Conservation (phyloP, 192 early-diverging fungal genomes). For the Linnemannia elongata region DNA sequence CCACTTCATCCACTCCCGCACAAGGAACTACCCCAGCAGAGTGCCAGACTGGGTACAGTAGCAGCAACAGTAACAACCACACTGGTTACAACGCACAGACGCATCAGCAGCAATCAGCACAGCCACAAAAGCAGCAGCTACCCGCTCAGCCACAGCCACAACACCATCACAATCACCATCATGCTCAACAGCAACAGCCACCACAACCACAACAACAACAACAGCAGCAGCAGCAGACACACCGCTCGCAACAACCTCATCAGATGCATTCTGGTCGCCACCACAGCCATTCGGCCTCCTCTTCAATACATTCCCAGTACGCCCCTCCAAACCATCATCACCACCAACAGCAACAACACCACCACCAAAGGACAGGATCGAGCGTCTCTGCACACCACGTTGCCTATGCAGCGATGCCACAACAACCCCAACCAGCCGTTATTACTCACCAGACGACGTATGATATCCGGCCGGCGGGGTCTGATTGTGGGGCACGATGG, state of each 20-base stretch:
- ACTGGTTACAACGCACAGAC: neutral
- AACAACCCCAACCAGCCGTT: slow-evolving; percentile 46
- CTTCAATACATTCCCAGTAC: slow-evolving; percentile 42
- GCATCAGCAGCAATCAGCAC: neutral
- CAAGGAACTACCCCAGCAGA: slow-evolving; percentile 3
- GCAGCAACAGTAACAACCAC: neutral
- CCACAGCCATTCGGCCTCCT: slow-evolving; percentile 37
- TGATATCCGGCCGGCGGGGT: slow-evolving; percentile 33
- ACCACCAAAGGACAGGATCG: slow-evolving; percentile 33
- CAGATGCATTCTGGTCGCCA: slow-evolving; percentile 44
- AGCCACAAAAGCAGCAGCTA: neutral
- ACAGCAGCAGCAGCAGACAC: slow-evolving; percentile 17
- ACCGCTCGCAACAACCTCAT: neutral
- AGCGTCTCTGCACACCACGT: slow-evolving; percentile 40
- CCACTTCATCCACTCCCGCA: neutral
- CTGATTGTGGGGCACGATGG: slow-evolving; percentile 50
- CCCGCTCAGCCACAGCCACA: slow-evolving; percentile 11
- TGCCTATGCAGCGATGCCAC: slow-evolving; percentile 31
- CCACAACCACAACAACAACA: slow-evolving; percentile 27
- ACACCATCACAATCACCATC: slow-evolving; percentile 13
- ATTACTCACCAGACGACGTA: slow-evolving; percentile 48
- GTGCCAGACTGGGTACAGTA: slow-evolving; percentile 11
- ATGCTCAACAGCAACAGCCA: slow-evolving; percentile 9
- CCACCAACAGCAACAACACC: neutral
- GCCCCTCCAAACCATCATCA: slow-evolving; percentile 3